These are phyloP conservation scores for Oxyria digyna DNA, from an alignment of 148 eudicot genomes.

Conservation along the genomic window DNA sequence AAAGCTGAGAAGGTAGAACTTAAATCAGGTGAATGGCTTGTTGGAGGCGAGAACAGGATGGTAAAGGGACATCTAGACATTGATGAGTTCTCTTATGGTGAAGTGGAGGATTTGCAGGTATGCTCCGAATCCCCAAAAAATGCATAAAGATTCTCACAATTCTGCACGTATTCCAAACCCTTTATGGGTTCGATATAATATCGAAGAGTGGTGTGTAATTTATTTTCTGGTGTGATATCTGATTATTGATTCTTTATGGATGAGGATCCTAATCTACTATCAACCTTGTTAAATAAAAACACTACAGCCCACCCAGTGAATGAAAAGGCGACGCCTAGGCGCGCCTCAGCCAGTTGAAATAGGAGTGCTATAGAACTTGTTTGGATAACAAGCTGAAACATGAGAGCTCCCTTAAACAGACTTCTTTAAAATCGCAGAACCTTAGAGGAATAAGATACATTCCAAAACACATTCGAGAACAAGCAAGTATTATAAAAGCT, in stretches of 20 bases:
- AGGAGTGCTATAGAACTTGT: neutral
- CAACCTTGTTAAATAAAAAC: too few relatives aligned
- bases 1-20: neutral
- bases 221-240: neutral
- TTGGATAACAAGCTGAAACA: neutral
- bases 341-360: neutral
- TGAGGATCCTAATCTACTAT: too few relatives aligned
- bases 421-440: neutral
- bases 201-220: neutral
- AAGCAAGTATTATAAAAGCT: neutral
- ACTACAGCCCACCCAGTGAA: too few relatives aligned
- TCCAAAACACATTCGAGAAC: neutral
- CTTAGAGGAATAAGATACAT: neutral
- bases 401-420: neutral
- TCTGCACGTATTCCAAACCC: neutral
- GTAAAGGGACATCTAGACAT: slow-evolving; percentile 60
- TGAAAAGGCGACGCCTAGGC: too few relatives aligned
- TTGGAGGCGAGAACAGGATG: slow-evolving; percentile 57
- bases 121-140: neutral
- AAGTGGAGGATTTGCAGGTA: slow-evolving; percentile 90
- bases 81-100: slow-evolving; percentile 83
- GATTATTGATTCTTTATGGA: neutral
- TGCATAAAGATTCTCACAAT: neutral
- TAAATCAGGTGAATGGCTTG: slow-evolving; percentile 71
- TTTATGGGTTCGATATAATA: neutral